Percentiles rank a stretch among this genome's conserved stretches.
These are phyloP conservation scores for Castanospermum australe DNA, from an alignment of 306 rosid species.

Conservation along the genomic window DNA sequence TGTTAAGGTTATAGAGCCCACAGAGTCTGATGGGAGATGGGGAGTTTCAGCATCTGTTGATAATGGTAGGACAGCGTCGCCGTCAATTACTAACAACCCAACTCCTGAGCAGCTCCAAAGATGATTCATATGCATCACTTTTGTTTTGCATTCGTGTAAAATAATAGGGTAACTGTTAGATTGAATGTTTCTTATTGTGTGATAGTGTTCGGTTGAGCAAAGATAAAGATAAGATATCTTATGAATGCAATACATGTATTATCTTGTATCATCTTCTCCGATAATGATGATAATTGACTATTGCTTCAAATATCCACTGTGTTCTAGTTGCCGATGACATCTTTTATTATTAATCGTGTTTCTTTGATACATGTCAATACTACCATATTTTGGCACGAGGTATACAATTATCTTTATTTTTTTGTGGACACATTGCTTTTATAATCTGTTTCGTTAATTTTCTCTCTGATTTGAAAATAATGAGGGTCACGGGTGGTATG, in stretches of 20 bases:
- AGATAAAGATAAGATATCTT: not conserved
- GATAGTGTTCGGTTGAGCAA: not conserved
- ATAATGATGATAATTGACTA: not conserved
- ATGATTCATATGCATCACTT: conserved; percentile 20
- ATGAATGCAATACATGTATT: not conserved
- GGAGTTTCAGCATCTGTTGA: conserved; percentile 6
- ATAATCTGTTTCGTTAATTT: not conserved
- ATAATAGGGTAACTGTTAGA: conserved; percentile 26
- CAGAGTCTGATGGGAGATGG: not conserved
- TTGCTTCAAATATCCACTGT: not conserved
- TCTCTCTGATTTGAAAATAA: not conserved
- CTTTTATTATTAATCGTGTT: not conserved
- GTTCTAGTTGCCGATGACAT: not conserved
- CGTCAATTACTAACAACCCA: conserved; percentile 49
- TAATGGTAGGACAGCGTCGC: conserved; percentile 46
- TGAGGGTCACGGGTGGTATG: not conserved
- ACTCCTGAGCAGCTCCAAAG: conserved; percentile 47
- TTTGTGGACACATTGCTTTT: not conserved
- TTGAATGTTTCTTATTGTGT: conserved; percentile 15
- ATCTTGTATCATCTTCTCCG: not conserved
- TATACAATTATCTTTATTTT: not conserved
- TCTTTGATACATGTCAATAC: no score
- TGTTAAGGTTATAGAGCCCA: conserved; percentile 41
- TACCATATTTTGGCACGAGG: not conserved
- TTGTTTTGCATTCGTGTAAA: conserved; percentile 21